These are phyloP conservation scores for Paecilomyces formosus DNA, from an alignment of 2,329 filamentous ascomycete genomes.

Conservation along the genomic window DNA sequence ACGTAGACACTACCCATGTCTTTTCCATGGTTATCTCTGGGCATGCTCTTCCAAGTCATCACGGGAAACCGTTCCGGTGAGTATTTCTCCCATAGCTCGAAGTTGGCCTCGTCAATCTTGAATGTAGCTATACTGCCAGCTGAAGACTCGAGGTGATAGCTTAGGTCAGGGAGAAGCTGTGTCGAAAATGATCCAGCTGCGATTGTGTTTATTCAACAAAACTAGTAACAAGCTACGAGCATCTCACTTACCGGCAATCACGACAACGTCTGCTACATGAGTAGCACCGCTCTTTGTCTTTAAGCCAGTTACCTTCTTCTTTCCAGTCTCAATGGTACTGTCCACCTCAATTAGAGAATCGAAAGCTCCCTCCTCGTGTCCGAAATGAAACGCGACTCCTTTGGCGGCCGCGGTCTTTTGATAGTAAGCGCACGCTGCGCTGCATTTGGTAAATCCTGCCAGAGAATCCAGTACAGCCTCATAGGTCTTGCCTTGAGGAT, in stretches of 20 bases:
- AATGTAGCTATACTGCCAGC: slow-evolving; percentile 21
- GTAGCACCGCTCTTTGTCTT: slow-evolving; percentile 12
- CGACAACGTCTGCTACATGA: slow-evolving; percentile 13
- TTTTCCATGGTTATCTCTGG: slow-evolving; percentile 17
- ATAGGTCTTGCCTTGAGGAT: no score
- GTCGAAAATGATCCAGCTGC: slow-evolving; percentile 26
- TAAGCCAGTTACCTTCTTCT: slow-evolving; percentile 11
- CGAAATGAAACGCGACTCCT: slow-evolving; percentile 19
- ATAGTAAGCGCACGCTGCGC: no score
- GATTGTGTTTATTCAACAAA: slow-evolving; percentile 1
- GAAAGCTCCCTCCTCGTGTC: slow-evolving; percentile 14
- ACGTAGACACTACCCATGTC: slow-evolving; percentile 24
- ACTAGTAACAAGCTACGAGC: not conserved
- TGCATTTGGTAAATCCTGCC: no score
- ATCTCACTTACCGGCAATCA: slow-evolving; percentile 15
- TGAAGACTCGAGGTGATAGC: slow-evolving; percentile 22
- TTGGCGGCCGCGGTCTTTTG: slow-evolving; percentile 9
- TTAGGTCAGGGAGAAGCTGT: slow-evolving; percentile 19
- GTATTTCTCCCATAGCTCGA: slow-evolving; percentile 23
- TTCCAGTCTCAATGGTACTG: not conserved
- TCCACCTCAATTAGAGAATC: slow-evolving; percentile 13
- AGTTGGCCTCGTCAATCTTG: slow-evolving; percentile 15
- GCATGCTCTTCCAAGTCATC: slow-evolving; percentile 23
- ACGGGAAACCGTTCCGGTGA: slow-evolving; percentile 25
- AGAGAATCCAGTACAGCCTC: no score